Base-by-base conservation (phyloP, 345 rosid genomes). In the Populus simonii region DNA sequence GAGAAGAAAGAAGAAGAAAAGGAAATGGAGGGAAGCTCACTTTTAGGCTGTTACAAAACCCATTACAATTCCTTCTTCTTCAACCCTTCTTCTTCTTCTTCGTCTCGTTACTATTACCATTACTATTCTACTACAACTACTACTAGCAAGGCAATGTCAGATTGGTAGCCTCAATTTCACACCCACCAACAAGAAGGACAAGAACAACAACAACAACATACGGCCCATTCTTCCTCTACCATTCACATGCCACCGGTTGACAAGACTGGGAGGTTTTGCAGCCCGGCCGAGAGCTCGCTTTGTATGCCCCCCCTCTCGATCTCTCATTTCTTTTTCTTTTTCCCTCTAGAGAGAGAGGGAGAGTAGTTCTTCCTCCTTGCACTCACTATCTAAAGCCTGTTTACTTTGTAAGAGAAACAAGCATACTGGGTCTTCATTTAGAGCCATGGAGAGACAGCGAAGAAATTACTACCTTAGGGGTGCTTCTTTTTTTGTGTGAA, bases 211-310 rank as follows among this genome's bases (percentile, higher is more conserved):
- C 35, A 33, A 33, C 36, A 33, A 33, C 36, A 33, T 31, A 31
- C 33, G 33, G 86, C 76, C 43, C 74, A 73, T 0, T 62, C 78
- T n/a, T 66, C 80, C 39, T 80, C 77, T 1, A 70, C 79, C 2
- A 57, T 17, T 25, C 83, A 85, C 31, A 91, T 91, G 86, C 99
- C 99, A 10, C 92, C 90, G 82, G 83, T 96, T 75, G 99, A 96
- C 72, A 92, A 90, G 81, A 91, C 90, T 82, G 99, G 98, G 38
- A 86, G 98, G 76, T 91, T 96, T 79, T 93, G 98, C 86, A 93
- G 96, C 81, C 99, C 68, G 99, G 92, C 83, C 91, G 99, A 7
- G 99, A 96, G 83, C 97, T 96, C 78, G 96, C 99, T 76, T 81
- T 96, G 99, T 96, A 89, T 78, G 85, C 35, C 36, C 36, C 9